A percentile compares a stretch with the other conserved stretches of the same genome.
Evolutionary conservation across 495 filamentous ascomycete species (phyloP).

Genomic region (Trichoderma asperelloides): DNA sequence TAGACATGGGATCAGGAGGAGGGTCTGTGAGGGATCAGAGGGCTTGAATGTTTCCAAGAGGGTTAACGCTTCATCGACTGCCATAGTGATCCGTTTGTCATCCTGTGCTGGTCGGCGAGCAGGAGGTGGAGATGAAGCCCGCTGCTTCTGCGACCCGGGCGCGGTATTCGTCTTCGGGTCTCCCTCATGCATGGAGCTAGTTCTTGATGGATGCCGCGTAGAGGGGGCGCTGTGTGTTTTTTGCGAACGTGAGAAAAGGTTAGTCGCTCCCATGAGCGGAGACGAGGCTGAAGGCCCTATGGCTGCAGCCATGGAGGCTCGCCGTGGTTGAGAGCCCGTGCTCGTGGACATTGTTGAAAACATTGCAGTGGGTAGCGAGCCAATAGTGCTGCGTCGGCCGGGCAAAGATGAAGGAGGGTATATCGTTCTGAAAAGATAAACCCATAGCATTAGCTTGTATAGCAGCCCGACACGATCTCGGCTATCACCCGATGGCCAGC

Average conservation of each 20-base stretch:
- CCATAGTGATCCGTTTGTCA: conserved; percentile 57
- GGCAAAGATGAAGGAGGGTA: conserved; percentile 45
- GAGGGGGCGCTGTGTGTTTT: conserved; percentile 20
- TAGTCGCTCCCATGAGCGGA: conserved; percentile 28
- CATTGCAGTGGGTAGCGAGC: conserved; percentile 19
- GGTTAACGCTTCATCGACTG: conserved; percentile 69
- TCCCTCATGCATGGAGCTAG: conserved; percentile 3
- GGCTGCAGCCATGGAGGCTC: conserved; percentile 11
- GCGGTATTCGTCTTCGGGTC: neutral
- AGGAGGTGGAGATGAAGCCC: conserved; percentile 41
- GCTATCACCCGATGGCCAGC: conserved; percentile 57
- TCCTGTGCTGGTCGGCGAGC: conserved; percentile 30
- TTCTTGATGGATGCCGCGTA: conserved; percentile 8
- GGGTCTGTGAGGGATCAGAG: conserved; percentile 53
- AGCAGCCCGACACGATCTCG: conserved; percentile 71
- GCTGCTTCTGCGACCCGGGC: neutral
- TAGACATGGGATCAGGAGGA: conserved; percentile 83
- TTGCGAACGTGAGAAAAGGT: conserved; percentile 17
- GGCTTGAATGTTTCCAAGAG: conserved; percentile 53
- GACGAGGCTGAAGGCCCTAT: conserved; percentile 14
- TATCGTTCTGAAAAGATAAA: conserved; percentile 81
- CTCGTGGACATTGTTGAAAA: conserved; percentile 15
- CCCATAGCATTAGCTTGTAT: conserved; percentile 85
- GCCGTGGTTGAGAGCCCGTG: conserved; percentile 9
- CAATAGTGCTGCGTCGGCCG: conserved; percentile 16